Base-by-base conservation (phyloP, 805 yeast species). In the Nakazawaea holstii region DNA sequence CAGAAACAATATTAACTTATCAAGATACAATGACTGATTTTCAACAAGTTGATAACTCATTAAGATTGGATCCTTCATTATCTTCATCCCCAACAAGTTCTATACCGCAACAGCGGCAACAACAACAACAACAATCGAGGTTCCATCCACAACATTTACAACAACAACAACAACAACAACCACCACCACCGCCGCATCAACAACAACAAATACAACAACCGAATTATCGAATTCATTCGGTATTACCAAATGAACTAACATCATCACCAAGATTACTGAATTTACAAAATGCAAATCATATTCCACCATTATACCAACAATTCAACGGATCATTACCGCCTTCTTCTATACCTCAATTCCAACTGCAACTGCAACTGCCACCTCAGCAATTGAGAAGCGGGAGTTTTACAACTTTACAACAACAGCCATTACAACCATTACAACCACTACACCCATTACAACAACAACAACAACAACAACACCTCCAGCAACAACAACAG, bases 1-100 rank as follows among this genome's bases (percentile, higher is more conserved):
- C 66, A n/a, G 49, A 53, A 9, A 24, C 40, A 14, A 46, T 53
- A 30, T 17, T 49, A 3, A 43, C 45, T 20, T 50, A 53, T 27
- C 52, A 49, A 31, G 50, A 48, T 26, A 42, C 44, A 8, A 15
- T 43, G 7, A 39, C 50, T 1, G 50, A 48, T 35, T 43, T 38
- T 33, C 44, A 35, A 24, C 49, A 41, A 26, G 49, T 31, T 13
- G 43, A 39, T 26, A 33, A 14, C 17, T 27, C 35, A 6, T 26
- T 35, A 40, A 43, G 27, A 36, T 6, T 26, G 10, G 46, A 35
- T 20, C n/a, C 27, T 31, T 17, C 38, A 26, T 20, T 35, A 28
- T 35, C 46, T 15, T 20, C 41, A 17, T 7, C 20, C 20, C 24
- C 38, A 20, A 9, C 31, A 20, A 30, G 30, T 8, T 29, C 36